Evolutionary conservation across 1,139 yeast species (phyloP), one percentile per base, ranked within the genome.

Genomic region (Suhomyces anneliseae): DNA sequence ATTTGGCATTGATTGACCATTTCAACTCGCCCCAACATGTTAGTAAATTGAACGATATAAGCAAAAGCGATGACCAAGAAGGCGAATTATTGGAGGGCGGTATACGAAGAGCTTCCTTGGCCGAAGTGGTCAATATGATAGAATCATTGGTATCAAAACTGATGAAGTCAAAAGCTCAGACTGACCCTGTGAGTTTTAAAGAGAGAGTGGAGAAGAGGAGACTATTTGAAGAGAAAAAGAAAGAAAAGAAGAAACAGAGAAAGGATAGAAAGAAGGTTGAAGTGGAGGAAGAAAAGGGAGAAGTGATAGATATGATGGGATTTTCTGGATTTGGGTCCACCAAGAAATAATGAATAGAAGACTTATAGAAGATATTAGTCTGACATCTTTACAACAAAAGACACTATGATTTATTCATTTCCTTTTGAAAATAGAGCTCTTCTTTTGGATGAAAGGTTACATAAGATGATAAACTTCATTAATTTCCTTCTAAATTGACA

Each of bases 1-100:
- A 87, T 47, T 69, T 90, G 57, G 86, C 90, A 49, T 84, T 84
- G 61, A 76, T 90, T 6, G 95, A 90, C 60, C 98, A 92, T 67
- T 71, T 90, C 58, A 90, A 89, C 59, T 83, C 90, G 34, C 84
- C 83, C 6, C 81, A 75, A 43, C 93, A 85, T 65, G 62, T 69
- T 1, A 51, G 56, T 10, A 70, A 62, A 43, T 36, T 43, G 7
- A 56, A 49, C 27, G 50, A 47, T 19, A 34, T 57, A 8, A 48
- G 49, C 7, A 33, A 31, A 12, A 69, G 62, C 12, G 57, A 62
- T 11, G 64, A 56, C 12, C 65, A 70, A 19, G 68, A 68, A 3
- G 70, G 72, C 41, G 70, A 61, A 36, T 44, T 60, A 35, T 52
- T 70, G 39, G 69, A 65, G 48, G 64, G 69, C 38, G 72, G 76